These are phyloP conservation scores for Sequoia sempervirens DNA, from an alignment of 75 land plant species.

Conservation along the genomic window DNA sequence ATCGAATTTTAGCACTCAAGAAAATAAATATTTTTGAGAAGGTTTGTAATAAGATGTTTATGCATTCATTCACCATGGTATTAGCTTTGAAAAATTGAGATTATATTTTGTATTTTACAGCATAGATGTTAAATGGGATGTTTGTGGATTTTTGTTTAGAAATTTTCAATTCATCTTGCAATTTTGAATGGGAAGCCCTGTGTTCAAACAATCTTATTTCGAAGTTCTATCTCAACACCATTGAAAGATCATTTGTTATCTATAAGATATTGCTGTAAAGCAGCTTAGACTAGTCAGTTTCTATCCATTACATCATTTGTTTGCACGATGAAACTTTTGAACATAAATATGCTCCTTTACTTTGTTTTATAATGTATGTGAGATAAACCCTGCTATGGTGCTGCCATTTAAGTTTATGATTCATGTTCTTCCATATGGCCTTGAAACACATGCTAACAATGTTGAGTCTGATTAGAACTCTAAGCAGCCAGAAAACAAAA, in stretches of 20 bases:
- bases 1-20: conserved; percentile 87
- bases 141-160: too few species aligned
- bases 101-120: neutral
- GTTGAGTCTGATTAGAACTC: neutral
- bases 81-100: neutral
- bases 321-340: neutral
- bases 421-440: neutral
- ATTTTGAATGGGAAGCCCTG: neutral
- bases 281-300: neutral
- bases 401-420: neutral
- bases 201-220: neutral
- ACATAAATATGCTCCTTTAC: neutral
- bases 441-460: neutral
- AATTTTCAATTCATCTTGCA: neutral
- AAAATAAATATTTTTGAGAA: conserved; percentile 97
- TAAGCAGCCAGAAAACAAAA: neutral
- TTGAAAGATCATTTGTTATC: neutral
- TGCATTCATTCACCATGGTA: neutral
- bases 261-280: neutral
- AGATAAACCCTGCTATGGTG: neutral
- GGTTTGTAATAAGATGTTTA: conserved; percentile 30
- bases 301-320: neutral
- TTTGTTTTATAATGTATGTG: neutral
- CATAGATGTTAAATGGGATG: neutral
- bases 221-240: neutral